A percentile compares a stretch with the other conserved stretches of the same genome.
phyloP scores from a whole-genome alignment of 768 basidiomycete species.

The Tulasnella sp. region DNA sequence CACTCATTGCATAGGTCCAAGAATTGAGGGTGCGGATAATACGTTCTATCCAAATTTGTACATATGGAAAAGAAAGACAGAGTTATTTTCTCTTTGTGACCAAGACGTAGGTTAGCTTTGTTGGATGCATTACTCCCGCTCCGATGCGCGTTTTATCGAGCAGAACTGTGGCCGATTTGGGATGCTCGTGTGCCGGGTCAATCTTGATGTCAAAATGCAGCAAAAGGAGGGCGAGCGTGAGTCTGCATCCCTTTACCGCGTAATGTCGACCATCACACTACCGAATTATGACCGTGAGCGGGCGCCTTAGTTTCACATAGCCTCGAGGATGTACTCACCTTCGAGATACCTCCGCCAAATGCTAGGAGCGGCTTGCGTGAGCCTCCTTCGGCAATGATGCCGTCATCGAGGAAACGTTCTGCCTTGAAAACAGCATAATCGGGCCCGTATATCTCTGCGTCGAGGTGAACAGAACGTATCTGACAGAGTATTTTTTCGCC shows the following conservation, averaged over 20 bases:
- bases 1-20: no score
- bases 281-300: no score
- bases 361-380: neutral
- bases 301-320: no score
- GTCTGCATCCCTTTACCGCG: slow-evolving; percentile 12
- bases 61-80: neutral
- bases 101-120: neutral
- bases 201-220: slow-evolving; percentile 11
- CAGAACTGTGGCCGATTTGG: neutral
- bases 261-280: slow-evolving; percentile 18
- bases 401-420: neutral
- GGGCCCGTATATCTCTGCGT: neutral
- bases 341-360: slow-evolving; percentile 11
- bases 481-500: slow-evolving; percentile 1
- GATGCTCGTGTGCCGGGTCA: neutral
- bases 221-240: slow-evolving; percentile 1
- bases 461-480: slow-evolving; percentile 6
- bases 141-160: slow-evolving; percentile 6
- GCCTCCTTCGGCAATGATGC: neutral
- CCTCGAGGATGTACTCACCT: slow-evolving; percentile 4
- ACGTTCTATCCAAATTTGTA: no score
- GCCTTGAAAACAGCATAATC: neutral
- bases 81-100: neutral
- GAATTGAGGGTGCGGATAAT: no score
- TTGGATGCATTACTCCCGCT: neutral